Base-by-base conservation (phyloP, 257 asterid genomes). In the Misopates orontium region DNA sequence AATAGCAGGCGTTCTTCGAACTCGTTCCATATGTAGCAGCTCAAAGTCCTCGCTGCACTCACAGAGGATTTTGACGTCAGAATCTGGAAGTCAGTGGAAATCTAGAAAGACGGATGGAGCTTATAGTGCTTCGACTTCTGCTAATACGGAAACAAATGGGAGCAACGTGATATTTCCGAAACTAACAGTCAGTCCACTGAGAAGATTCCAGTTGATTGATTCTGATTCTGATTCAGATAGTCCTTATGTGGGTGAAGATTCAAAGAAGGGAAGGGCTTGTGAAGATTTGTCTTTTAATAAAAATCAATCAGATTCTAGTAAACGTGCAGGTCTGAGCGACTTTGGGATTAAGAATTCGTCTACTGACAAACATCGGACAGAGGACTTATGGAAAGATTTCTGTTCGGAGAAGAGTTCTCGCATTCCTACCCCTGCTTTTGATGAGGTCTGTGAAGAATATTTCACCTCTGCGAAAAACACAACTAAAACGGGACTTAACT, bases 121-220 rank as follows among this genome's bases (percentile, higher is more conserved):
- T 66, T 55, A 76, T 40, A 79, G 79, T 66, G 65, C 77, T 73
- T 79, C 81, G 16, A 77, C 80, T 51, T 77, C 83, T 24, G 60
- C 20, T 39, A 71, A 71, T 51, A 70, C 58, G 42, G 78, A 60
- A 62, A 71, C 67, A 52, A 64, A 56, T 41, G 54, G 73, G 76
- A 72, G 66, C 75, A 77, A 69, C 55, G 15, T 69, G 52, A 23
- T 75, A 42, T 77, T 85, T 66, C 87, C 95, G 3, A 62, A 77
- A 71, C 73, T 77, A 69, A 63, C 84, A 60, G 67, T 75, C 60
- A 94, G 97, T 76, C 99, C 99, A 68, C 74, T 88, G 58, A 87
- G 96, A 82, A 88, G 71, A 80, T 94, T 88, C 79, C 96, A 86
- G 80, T 70, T 94, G 83, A 84, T 94, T 47, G 91, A 85, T 77